Base-by-base conservation (phyloP, 331 rosid species). In the Pyracantha coccinea region DNA sequence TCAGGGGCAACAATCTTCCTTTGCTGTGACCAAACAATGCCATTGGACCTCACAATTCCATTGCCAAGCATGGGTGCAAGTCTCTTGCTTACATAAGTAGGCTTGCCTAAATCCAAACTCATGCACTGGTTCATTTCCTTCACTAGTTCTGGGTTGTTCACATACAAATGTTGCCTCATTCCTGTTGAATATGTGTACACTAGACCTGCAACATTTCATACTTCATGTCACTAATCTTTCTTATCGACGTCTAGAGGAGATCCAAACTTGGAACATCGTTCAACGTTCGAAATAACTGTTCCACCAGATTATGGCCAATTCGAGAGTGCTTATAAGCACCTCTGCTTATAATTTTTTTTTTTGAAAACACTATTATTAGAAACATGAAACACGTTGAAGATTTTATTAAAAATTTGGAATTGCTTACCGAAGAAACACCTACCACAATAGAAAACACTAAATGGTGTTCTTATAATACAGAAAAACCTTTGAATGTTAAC, bases 1-100 rank as follows among this genome's bases (percentile, higher is more conserved):
- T 95, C 97, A 27, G 97, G 91, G 3, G 97, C 96, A 25, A 95
- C 84, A 38, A 95, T 91, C 74, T 95, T 95, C 74, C 99, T 84
- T 75, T 95, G 99, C 2, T 90, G 91, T 1, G 86, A 84, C 99
- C 99, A 95, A 15, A 80, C 67, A 12, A 35, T 76, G 3, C 97
- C 97, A 69, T 95, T 95, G 70, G 97, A 83, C 73, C 97, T 83
- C 74, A 92, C 66, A 73, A 95, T 76, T 81, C 99, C 95, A 77
- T 88, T 88, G 75, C 99, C 99, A 31, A 95, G 96, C 85, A 95
- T 23, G 6, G 97, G 97, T 6, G 93, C 87, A 28, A 89, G 92
- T 67, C 82, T 89, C 83, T 83, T 90, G 32, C 93, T 89, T 10
- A 92, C 62, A 23, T 89, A 83, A 69, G 88, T 65, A 59, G 99